These are phyloP conservation scores for Chaetoceros muelleri DNA, from an alignment of 108 stramenopile genomes.

Conservation along the genomic window DNA sequence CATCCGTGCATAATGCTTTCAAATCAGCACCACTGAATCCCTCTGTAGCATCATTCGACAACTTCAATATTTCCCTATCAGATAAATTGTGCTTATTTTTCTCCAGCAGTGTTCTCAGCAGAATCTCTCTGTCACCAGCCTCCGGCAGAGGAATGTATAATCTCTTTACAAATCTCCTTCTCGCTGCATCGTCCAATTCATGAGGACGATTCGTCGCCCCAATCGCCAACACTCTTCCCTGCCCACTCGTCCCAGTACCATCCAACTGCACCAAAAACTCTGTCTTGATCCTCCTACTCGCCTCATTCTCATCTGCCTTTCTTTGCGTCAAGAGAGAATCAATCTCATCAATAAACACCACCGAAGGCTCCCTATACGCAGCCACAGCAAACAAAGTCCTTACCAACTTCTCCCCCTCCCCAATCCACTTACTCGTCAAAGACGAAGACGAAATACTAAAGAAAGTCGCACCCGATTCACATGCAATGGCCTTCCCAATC, in stretches of 20 bases:
- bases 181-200: slow-evolving; percentile 98
- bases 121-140: slow-evolving; percentile 47
- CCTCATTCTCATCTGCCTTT: slow-evolving; percentile 88
- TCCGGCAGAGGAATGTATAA: slow-evolving; percentile 96
- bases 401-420: slow-evolving; percentile 98
- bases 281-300: slow-evolving; percentile 89
- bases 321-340: slow-evolving; percentile 91
- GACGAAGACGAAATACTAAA: slow-evolving; percentile 97
- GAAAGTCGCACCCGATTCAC: slow-evolving; percentile 94
- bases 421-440: slow-evolving; percentile 98
- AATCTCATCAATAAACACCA: slow-evolving; percentile 95
- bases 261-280: slow-evolving; percentile 92
- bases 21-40: slow-evolving; percentile 95
- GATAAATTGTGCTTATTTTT: slow-evolving; percentile 74
- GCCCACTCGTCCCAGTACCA: slow-evolving; percentile 67
- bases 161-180: slow-evolving; percentile 84
- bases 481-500: slow-evolving; percentile 98
- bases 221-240: slow-evolving; percentile 88
- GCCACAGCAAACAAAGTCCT: slow-evolving; percentile 95
- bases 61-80: slow-evolving; percentile 43
- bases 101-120: slow-evolving; percentile 71
- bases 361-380: slow-evolving; percentile 77
- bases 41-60: slow-evolving; percentile 57
- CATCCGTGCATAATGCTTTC: slow-evolving; percentile 83
- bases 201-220: slow-evolving; percentile 98